A percentile compares a stretch with the other conserved stretches of the same genome.
Evolutionary conservation across 148 eudicot species (phyloP).

Genomic region (Rhododendron griersonianum): DNA sequence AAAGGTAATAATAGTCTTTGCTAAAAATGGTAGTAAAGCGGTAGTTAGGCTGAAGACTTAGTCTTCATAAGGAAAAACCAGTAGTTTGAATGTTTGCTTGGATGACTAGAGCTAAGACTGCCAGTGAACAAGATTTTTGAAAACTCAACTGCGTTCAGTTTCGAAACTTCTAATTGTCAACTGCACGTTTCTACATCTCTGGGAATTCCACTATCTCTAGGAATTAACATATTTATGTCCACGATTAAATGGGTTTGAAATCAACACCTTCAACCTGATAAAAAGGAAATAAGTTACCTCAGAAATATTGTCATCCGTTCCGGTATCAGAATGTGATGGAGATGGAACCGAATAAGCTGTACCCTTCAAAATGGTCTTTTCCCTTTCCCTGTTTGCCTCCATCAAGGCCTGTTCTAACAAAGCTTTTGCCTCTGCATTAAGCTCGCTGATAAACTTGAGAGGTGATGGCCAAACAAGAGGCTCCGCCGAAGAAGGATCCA

Average conservation of each 20-base stretch:
- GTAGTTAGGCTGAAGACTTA: neutral
- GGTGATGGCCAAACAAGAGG: conserved; percentile 99
- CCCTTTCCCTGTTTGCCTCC: conserved; percentile 93
- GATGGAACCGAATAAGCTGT: conserved; percentile 51
- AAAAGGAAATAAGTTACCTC: conserved; percentile 48
- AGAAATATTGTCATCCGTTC: conserved; percentile 63
- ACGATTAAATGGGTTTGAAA: neutral
- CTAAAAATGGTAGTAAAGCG: neutral
- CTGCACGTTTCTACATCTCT: neutral
- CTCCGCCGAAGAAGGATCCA: conserved; percentile 90
- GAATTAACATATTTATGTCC: neutral
- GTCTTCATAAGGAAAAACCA: neutral
- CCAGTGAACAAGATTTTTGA: neutral
- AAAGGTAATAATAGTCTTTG: neutral
- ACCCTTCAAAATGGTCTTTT: conserved; percentile 79
- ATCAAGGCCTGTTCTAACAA: conserved; percentile 73
- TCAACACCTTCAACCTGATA: neutral
- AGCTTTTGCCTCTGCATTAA: conserved; percentile 79
- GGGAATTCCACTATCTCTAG: neutral
- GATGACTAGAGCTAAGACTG: neutral
- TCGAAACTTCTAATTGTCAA: neutral
- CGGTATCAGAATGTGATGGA: conserved; percentile 63
- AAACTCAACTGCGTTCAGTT: neutral
- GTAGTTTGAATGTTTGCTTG: conserved; percentile 8
- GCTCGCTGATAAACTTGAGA: conserved; percentile 88